These are phyloP conservation scores for Alternaria sp. DNA, from an alignment of 2,329 filamentous ascomycete genomes.

Conservation along the genomic window DNA sequence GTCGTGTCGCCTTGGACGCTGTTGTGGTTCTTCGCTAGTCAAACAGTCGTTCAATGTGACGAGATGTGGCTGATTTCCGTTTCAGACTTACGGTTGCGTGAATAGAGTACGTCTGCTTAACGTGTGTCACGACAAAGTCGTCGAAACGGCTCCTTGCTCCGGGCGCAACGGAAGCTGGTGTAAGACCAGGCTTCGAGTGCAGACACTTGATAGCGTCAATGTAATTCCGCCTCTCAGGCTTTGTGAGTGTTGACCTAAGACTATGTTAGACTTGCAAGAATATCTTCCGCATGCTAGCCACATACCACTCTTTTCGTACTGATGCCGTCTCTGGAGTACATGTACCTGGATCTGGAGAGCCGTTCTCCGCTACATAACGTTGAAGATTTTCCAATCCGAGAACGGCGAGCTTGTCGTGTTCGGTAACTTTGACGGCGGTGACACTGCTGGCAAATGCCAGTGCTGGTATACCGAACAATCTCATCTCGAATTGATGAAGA, in stretches of 20 bases:
- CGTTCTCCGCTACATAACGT: not conserved
- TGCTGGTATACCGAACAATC: not conserved
- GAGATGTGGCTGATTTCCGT: not conserved
- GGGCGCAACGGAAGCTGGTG: slow-evolving; percentile 23
- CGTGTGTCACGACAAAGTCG: slow-evolving; percentile 42
- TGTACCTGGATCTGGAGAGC: not conserved
- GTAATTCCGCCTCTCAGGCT: slow-evolving; percentile 32
- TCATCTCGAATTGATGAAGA: not conserved
- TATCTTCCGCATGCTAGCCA: not conserved
- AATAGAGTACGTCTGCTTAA: slow-evolving; percentile 35
- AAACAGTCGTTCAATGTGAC: not conserved
- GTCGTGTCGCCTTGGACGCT: not conserved
- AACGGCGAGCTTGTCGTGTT: not conserved
- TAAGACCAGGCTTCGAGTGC: slow-evolving; percentile 26
- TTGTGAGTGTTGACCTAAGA: slow-evolving; percentile 21
- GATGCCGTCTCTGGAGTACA: not conserved
- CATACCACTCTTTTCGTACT: not conserved
- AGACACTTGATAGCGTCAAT: slow-evolving; percentile 42
- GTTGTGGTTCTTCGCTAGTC: too few relatives aligned
- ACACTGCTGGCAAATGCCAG: not conserved
- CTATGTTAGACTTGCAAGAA: not conserved
- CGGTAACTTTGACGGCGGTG: not conserved
- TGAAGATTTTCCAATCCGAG: not conserved
- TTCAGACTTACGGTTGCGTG: slow-evolving; percentile 40
- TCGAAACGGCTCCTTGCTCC: slow-evolving; percentile 40